phyloP scores from a whole-genome alignment of 257 asterid species.

The Rehmannia glutinosa region DNA sequence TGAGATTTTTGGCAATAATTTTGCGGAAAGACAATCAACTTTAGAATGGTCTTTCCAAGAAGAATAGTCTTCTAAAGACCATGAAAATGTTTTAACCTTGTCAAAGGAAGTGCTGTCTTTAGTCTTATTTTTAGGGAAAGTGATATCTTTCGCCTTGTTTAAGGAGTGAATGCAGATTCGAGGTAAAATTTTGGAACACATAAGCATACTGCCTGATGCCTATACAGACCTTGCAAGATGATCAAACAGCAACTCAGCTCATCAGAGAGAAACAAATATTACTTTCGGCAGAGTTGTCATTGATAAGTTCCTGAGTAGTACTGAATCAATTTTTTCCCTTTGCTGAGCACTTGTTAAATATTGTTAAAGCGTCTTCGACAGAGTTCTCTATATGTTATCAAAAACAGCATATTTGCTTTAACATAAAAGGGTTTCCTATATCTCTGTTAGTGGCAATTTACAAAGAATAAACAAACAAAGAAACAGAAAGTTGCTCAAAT shows the following conservation, averaged over 20 bases:
- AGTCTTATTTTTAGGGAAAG: too few species aligned
- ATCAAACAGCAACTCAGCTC: not conserved
- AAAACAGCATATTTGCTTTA: too few species aligned
- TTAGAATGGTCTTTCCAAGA: too few species aligned
- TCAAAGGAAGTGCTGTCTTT: too few species aligned
- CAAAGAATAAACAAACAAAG: not conserved
- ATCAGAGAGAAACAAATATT: not conserved
- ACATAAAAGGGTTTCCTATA: too few species aligned
- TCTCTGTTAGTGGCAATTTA: not conserved
- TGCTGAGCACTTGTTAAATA: not conserved
- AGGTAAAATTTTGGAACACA: not conserved
- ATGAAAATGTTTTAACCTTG: not conserved
- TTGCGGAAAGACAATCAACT: too few species aligned
- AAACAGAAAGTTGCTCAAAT: not conserved
- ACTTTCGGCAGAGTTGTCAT: not conserved
- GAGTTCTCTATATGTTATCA: not conserved
- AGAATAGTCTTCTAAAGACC: not conserved
- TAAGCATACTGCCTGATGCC: not conserved
- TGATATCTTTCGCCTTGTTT: not conserved
- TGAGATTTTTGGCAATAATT: not conserved
- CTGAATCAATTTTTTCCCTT: too few species aligned
- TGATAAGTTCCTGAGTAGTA: not conserved
- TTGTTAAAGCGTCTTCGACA: not conserved
- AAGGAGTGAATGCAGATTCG: not conserved
- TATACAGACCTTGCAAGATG: not conserved